Conservation (phyloP, 2,329 filamentous ascomycete species). For the Teratosphaeria destructans region DNA sequence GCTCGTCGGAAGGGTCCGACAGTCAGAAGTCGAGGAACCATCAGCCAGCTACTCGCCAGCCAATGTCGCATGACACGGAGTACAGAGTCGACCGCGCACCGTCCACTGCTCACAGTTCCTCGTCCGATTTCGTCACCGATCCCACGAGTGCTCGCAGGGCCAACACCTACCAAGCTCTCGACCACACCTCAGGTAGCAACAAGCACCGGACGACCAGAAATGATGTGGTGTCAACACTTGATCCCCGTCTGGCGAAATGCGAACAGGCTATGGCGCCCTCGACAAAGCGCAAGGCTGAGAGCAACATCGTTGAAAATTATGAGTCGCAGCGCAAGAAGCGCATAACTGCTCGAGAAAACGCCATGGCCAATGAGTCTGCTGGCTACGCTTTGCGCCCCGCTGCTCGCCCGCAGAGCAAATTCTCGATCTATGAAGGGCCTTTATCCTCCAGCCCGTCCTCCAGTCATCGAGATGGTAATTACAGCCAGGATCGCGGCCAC, state of each 20-base stretch:
- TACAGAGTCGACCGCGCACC: neutral
- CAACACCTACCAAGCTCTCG: slow-evolving; percentile 3
- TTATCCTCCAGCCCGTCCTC: neutral
- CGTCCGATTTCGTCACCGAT: slow-evolving; percentile 12
- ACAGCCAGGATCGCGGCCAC: neutral
- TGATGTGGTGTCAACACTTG: neutral
- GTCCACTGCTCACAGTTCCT: slow-evolving; percentile 13
- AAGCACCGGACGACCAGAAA: slow-evolving; percentile 2
- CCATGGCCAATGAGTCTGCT: neutral
- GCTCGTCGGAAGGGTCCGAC: slow-evolving; percentile 2
- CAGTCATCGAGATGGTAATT: neutral
- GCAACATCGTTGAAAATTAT: slow-evolving; percentile 9
- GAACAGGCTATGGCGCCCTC: neutral
- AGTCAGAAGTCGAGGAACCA: neutral
- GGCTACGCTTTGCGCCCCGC: slow-evolving; percentile 2
- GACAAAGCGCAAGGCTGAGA: slow-evolving; percentile 15
- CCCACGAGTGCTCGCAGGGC: slow-evolving; percentile 1
- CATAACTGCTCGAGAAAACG: neutral
- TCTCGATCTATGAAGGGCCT: slow-evolving; percentile 6
- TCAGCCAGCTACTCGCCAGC: neutral
- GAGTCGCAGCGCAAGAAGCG: slow-evolving; percentile 15
- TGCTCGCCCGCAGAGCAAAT: neutral
- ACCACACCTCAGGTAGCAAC: slow-evolving; percentile 1
- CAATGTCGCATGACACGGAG: neutral
- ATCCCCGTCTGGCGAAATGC: slow-evolving; percentile 5